A percentile compares a stretch with the other conserved stretches of the same genome.
These are phyloP conservation scores for Sphagnurus paluster DNA, from an alignment of 1,284 basidiomycete genomes.

Conservation along the genomic window DNA sequence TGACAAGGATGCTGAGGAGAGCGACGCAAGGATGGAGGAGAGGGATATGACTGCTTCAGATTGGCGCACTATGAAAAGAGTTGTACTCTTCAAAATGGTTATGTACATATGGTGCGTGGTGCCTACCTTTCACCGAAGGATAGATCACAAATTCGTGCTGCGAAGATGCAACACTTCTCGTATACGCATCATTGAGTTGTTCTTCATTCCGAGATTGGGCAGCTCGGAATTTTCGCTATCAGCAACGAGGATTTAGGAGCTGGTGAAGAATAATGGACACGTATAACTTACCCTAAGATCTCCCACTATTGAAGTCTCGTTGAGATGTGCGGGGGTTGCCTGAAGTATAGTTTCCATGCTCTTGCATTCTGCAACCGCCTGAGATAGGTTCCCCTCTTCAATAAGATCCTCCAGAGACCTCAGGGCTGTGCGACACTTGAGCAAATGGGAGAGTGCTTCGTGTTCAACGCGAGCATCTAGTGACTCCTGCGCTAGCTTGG, in stretches of 20 bases:
- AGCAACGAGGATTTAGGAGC: slow-evolving; percentile 12
- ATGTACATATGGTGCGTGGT: neutral
- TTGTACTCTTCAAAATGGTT: slow-evolving; percentile 9
- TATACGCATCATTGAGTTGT: slow-evolving; percentile 68
- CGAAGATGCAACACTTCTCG: slow-evolving; percentile 53
- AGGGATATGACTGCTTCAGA: slow-evolving; percentile 52
- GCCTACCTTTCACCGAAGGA: slow-evolving; percentile 57
- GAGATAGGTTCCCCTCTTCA: slow-evolving; percentile 57
- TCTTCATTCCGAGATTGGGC: slow-evolving; percentile 64
- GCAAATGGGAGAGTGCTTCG: slow-evolving; percentile 53
- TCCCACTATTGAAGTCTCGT: slow-evolving; percentile 46
- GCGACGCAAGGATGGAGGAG: slow-evolving; percentile 56
- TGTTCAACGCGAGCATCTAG: slow-evolving; percentile 51
- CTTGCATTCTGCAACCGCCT: slow-evolving; percentile 48
- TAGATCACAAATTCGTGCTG: slow-evolving; percentile 49
- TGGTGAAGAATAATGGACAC: neutral
- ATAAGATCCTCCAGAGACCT: slow-evolving; percentile 43
- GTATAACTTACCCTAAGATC: slow-evolving; percentile 54
- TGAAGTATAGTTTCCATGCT: slow-evolving; percentile 46
- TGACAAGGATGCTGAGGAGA: slow-evolving; percentile 54
- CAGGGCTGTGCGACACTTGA: slow-evolving; percentile 48
- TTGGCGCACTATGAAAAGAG: slow-evolving; percentile 48
- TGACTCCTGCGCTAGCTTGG: slow-evolving; percentile 58
- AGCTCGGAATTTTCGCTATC: slow-evolving; percentile 54
- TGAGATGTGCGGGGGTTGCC: slow-evolving; percentile 51